phyloP scores from a whole-genome alignment of 1,284 basidiomycete genomes.

The Moesziomyces sp. region DNA sequence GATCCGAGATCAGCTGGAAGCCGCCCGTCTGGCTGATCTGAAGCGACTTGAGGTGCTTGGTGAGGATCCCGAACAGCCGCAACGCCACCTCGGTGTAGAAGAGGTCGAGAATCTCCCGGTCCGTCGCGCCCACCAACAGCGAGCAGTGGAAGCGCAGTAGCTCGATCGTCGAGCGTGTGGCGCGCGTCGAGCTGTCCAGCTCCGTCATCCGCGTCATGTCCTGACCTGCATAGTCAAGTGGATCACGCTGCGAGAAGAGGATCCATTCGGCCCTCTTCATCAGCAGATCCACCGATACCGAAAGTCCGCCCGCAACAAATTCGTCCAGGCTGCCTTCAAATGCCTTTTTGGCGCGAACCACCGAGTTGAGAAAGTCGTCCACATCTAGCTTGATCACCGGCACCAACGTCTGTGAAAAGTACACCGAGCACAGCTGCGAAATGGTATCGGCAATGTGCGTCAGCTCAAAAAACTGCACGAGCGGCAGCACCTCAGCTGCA shows the following conservation, averaged over 20 bases:
- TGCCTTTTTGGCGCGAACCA: conserved; percentile 93
- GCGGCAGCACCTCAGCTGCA: conserved; percentile 80
- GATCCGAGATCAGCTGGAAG: conserved; percentile 93
- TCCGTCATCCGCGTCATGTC: conserved; percentile 26
- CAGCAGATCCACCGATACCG: conserved; percentile 91
- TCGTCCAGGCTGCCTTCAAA: conserved; percentile 94
- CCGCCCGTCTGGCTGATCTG: conserved; percentile 93
- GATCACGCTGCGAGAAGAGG: conserved; percentile 82
- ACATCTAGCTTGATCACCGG: conserved; percentile 66
- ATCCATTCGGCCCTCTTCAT: conserved; percentile 99
- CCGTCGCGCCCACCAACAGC: conserved; percentile 89
- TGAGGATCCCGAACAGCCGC: conserved; percentile 85
- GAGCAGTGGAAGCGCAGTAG: conserved; percentile 90
- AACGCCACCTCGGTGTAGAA: conserved; percentile 97
- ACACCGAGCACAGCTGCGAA: conserved; percentile 95
- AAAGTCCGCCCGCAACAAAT: conserved; percentile 88
- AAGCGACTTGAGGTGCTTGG: conserved; percentile 95
- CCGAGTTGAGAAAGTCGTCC: conserved; percentile 91
- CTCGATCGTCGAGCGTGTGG: conserved; percentile 84
- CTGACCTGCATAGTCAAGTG: conserved; percentile 77
- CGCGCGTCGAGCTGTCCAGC: conserved; percentile 77
- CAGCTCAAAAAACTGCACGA: conserved; percentile 96
- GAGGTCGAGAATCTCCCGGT: conserved; percentile 93
- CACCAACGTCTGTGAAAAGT: conserved; percentile 90
- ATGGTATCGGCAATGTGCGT: conserved; percentile 98